Conservation (phyloP, 176 grass and related monocot genomes). For the Thinopyrum elongatum region DNA sequence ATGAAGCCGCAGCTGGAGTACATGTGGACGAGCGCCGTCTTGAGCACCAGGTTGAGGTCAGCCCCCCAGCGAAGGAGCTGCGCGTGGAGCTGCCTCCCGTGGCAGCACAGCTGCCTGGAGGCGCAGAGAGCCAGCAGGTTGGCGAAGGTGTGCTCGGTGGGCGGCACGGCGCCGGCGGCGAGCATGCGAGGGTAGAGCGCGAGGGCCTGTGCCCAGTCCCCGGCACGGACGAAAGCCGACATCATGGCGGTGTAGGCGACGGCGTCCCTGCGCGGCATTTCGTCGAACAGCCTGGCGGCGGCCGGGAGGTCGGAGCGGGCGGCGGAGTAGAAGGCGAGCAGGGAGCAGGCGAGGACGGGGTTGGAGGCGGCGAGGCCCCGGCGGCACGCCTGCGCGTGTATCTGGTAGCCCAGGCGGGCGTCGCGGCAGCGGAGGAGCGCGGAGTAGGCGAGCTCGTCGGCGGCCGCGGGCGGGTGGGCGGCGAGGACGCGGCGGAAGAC, state of each 20-base stretch:
- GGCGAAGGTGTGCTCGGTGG: constrained; percentile 62
- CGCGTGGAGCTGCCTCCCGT: constrained; percentile 53
- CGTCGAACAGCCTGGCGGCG: constrained; percentile 52
- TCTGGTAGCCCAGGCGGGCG: constrained; percentile 42
- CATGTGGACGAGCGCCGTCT: constrained; percentile 74
- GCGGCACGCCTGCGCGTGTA: constrained; percentile 55
- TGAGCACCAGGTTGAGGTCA: constrained; percentile 60
- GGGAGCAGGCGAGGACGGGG: constrained; percentile 50
- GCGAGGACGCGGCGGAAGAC: constrained; percentile 45
- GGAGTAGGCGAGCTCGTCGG: constrained; percentile 64
- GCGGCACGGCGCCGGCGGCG: constrained; percentile 22
- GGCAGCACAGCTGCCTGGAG: constrained; percentile 11
- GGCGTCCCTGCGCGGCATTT: constrained; percentile 47
- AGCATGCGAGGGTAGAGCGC: constrained; percentile 63
- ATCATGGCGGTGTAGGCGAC: constrained; percentile 78
- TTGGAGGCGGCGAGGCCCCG: constrained; percentile 51
- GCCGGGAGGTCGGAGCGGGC: not conserved
- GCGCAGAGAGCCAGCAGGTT: constrained; percentile 50
- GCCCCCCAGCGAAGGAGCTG: constrained; percentile 57
- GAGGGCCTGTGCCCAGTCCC: constrained; percentile 37
- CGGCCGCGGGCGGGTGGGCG: constrained; percentile 19
- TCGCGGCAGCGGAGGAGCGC: constrained; percentile 54
- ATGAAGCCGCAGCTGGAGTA: constrained; percentile 55
- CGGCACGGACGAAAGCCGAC: constrained; percentile 41
- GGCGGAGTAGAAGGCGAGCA: constrained; percentile 52